phyloP scores from a whole-genome alignment of 2,329 filamentous ascomycete genomes.

The Phoma sp. region DNA sequence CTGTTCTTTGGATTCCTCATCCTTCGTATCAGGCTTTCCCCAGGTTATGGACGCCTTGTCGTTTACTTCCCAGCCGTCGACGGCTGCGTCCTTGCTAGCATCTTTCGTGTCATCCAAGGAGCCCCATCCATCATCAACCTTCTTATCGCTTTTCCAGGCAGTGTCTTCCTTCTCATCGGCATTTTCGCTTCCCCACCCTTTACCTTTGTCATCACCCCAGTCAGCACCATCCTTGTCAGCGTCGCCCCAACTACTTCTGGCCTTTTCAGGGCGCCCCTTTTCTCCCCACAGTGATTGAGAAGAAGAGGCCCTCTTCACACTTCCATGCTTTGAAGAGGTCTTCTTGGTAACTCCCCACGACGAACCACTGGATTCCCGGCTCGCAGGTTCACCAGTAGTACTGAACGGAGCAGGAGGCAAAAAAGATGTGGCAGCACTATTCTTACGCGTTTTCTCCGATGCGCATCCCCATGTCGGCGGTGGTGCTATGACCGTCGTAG shows the following conservation, averaged over 20 bases:
- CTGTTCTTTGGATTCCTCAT: not conserved
- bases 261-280: not conserved
- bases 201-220: not conserved
- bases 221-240: not conserved
- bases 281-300: not conserved
- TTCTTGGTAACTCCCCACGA: constrained; percentile 14
- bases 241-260: not conserved
- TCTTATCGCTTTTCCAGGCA: not conserved
- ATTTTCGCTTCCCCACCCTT: not conserved
- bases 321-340: not conserved
- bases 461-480: constrained; percentile 15
- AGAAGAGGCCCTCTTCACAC: not conserved
- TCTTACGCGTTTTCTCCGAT: not conserved
- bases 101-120: not conserved
- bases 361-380: not conserved
- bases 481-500: not conserved
- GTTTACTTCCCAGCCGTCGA: not conserved
- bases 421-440: constrained; percentile 1
- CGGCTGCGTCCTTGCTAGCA: not conserved
- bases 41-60: not conserved
- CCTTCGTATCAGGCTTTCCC: not conserved
- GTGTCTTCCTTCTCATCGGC: not conserved
- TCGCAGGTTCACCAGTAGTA: not conserved
- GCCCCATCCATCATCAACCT: not conserved
- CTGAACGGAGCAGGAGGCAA: constrained; percentile 18